Evolutionary conservation across 2,329 filamentous ascomycete genomes (phyloP).

Genomic region (Colletotrichum abscissum): DNA sequence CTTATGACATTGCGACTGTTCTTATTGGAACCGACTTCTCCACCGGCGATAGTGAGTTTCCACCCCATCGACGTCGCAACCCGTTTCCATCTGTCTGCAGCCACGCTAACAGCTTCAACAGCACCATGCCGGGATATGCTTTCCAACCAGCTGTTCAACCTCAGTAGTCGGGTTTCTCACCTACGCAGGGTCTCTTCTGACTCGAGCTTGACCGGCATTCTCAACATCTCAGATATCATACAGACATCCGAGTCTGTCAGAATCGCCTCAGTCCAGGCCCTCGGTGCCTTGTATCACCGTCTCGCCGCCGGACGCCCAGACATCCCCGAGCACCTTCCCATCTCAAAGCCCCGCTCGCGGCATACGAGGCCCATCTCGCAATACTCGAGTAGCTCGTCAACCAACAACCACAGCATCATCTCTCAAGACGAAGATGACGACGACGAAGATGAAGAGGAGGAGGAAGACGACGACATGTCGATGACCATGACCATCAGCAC

Average conservation of each 20-base stretch:
- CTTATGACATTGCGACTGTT: slow-evolving; percentile 46
- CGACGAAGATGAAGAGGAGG: slow-evolving; percentile 35
- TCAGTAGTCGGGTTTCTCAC: slow-evolving; percentile 39
- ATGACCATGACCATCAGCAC: slow-evolving; percentile 40
- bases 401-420: slow-evolving; percentile 7
- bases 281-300: slow-evolving; percentile 50
- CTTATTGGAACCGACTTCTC: slow-evolving; percentile 49
- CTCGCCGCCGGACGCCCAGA: slow-evolving; percentile 42
- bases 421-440: neutral
- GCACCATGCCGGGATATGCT: slow-evolving; percentile 43
- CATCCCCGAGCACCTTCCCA: slow-evolving; percentile 42
- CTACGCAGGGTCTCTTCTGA: slow-evolving; percentile 40
- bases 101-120: neutral
- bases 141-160: slow-evolving; percentile 41
- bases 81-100: neutral
- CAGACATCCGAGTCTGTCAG: slow-evolving; percentile 49
- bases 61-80: neutral
- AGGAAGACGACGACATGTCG: slow-evolving; percentile 41
- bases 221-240: slow-evolving; percentile 48
- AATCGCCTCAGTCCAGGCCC: slow-evolving; percentile 43
- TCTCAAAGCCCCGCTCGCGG: slow-evolving; percentile 38
- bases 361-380: slow-evolving; percentile 19
- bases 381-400: neutral
- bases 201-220: slow-evolving; percentile 32
- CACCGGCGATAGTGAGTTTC: slow-evolving; percentile 47